Percentiles rank a stretch among this genome's conserved stretches.
Conservation (phyloP, 164 flowering plant species). For the Vitis riparia region DNA sequence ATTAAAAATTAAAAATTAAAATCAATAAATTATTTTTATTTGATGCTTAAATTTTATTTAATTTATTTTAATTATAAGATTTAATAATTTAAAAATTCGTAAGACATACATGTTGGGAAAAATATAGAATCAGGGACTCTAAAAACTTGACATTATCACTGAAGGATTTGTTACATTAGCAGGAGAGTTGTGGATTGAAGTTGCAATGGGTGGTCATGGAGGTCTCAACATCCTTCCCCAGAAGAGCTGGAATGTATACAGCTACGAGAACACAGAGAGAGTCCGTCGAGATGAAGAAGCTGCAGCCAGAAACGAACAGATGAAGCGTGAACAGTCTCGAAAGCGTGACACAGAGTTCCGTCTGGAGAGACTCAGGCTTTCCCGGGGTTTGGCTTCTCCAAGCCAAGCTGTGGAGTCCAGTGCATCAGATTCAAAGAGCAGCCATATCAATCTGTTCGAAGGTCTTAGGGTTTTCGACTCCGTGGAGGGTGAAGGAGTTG, state of each 20-base stretch:
- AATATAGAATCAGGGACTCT: too few relatives aligned
- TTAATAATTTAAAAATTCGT: too few relatives aligned
- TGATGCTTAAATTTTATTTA: too few relatives aligned
- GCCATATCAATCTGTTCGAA: conserved; percentile 85
- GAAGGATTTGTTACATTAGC: too few relatives aligned
- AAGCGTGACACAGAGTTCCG: conserved; percentile 82
- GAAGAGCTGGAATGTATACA: conserved; percentile 96
- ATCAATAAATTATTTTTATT: too few relatives aligned
- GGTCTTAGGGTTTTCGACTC: conserved; percentile 66
- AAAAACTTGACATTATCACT: too few relatives aligned
- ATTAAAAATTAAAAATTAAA: too few relatives aligned
- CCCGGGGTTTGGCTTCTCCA: conserved; percentile 53
- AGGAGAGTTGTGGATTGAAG: not conserved
- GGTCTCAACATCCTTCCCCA: conserved; percentile 98
- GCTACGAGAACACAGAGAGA: conserved; percentile 82
- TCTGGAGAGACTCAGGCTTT: conserved; percentile 58
- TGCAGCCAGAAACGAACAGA: conserved; percentile 91
- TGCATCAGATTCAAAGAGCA: conserved; percentile 31
- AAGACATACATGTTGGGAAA: too few relatives aligned
- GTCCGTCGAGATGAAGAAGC: conserved; percentile 86
- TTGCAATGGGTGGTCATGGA: conserved; percentile 93
- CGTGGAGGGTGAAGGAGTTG: conserved; percentile 23
- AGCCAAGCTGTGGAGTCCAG: not conserved
- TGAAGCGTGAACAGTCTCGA: conserved; percentile 77
- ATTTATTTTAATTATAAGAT: too few relatives aligned